Percentiles rank a stretch among this genome's conserved stretches.
These are phyloP conservation scores for Syzygium malaccense DNA, from an alignment of 441 rosid genomes.

Conservation along the genomic window DNA sequence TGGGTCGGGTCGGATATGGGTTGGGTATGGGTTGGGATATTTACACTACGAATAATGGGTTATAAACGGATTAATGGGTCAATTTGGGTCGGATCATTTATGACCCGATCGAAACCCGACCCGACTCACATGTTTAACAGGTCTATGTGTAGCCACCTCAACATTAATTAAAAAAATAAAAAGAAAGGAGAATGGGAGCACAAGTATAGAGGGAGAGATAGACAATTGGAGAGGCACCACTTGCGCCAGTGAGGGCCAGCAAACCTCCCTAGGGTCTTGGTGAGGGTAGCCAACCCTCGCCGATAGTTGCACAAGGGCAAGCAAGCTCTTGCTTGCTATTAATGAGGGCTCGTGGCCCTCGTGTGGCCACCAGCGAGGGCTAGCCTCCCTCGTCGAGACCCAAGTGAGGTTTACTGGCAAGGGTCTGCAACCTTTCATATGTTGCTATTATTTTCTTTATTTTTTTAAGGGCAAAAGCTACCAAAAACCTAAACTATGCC, in stretches of 20 bases:
- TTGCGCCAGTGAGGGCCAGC: accelerated
- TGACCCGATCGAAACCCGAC: too few relatives aligned
- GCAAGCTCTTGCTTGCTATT: background rate
- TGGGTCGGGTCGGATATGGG: too few relatives aligned
- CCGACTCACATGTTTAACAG: too few relatives aligned
- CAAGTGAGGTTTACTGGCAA: background rate
- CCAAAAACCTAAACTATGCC: too few relatives aligned
- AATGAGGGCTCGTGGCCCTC: background rate
- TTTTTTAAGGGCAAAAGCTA: too few relatives aligned
- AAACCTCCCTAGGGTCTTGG: background rate
- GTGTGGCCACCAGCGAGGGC: background rate
- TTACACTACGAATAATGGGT: too few relatives aligned
- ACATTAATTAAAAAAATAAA: background rate
- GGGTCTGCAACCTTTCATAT: background rate
- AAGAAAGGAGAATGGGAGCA: background rate
- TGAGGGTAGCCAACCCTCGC: background rate
- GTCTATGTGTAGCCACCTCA: too few relatives aligned
- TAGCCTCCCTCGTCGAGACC: background rate
- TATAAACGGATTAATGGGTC: too few relatives aligned
- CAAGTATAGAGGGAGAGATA: background rate
- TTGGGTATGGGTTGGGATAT: too few relatives aligned
- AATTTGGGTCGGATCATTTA: too few relatives aligned
- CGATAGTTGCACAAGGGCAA: background rate
- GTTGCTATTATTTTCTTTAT: background rate
- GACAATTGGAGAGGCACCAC: accelerated